Evolutionary conservation across 2,329 filamentous ascomycete genomes (phyloP).

Genomic region (Ramichloridium luteum): DNA sequence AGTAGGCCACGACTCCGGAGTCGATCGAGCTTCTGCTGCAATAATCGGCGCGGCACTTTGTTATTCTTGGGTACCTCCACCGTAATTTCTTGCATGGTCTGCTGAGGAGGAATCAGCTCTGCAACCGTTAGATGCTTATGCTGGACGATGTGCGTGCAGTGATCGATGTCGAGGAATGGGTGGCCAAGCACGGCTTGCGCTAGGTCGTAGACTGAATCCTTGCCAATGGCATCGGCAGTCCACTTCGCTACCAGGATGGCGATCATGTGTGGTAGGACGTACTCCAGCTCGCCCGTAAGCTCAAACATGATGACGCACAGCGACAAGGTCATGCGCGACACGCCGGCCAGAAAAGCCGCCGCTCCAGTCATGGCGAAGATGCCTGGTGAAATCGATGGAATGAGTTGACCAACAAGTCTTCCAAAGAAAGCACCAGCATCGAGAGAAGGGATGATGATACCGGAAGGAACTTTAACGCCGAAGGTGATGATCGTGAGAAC

Average conservation of each 20-base stretch:
- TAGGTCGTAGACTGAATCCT: conserved; percentile 46
- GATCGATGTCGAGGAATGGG: conserved; percentile 45
- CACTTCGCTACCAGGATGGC: conserved; percentile 49
- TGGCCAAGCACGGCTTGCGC: conserved; percentile 48
- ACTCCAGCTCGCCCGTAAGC: conserved; percentile 46
- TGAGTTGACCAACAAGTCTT: conserved; percentile 37
- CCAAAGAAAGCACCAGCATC: conserved; percentile 48
- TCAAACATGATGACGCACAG: conserved; percentile 51
- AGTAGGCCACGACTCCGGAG: conserved; percentile 40
- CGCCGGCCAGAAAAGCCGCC: conserved; percentile 46
- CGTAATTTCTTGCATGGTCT: conserved; percentile 46
- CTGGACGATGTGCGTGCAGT: conserved; percentile 33
- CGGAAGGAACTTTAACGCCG: conserved; percentile 47
- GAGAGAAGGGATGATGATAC: conserved; percentile 49
- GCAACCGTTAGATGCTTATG: conserved; percentile 29
- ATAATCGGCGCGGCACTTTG: conserved; percentile 29
- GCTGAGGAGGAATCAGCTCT: conserved; percentile 39
- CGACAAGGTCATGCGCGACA: conserved; percentile 47
- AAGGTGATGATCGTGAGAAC: conserved; percentile 47
- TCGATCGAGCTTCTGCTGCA: conserved; percentile 36
- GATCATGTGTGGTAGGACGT: conserved; percentile 46
- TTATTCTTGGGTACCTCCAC: conserved; percentile 35
- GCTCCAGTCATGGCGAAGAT: conserved; percentile 51
- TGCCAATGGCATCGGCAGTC: conserved; percentile 43
- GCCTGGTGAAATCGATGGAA: conserved; percentile 39